Evolutionary conservation across 2,329 filamentous ascomycete species (phyloP).

Genomic region (Nothophaeocryptopus gaeumannii): DNA sequence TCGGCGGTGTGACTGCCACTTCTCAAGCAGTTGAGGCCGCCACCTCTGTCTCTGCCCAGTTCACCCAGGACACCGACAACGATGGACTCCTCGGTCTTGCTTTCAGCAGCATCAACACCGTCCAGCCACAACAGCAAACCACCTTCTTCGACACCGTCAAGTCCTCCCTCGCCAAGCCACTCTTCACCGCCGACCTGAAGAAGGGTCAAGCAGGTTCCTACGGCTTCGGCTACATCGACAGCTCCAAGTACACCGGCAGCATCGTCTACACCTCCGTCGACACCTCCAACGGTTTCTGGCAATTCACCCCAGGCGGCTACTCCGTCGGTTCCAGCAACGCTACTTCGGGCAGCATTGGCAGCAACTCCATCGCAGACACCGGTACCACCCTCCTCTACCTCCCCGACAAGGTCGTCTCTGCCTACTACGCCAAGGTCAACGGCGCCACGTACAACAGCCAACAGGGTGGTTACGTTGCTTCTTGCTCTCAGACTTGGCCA

Average conservation of each 20-base stretch:
- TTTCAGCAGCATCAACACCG: constrained; percentile 60
- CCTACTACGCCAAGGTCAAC: constrained; percentile 59
- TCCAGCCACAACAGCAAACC: constrained; percentile 48
- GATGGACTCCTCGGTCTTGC: constrained; percentile 62
- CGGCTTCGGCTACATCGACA: constrained; percentile 61
- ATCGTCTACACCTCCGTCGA: constrained; percentile 59
- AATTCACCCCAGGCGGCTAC: constrained; percentile 57
- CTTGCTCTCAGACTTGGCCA: constrained; percentile 52
- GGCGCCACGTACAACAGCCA: constrained; percentile 49
- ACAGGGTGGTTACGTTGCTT: constrained; percentile 57
- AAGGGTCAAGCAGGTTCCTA: constrained; percentile 52
- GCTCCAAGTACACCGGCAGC: constrained; percentile 53
- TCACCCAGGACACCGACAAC: constrained; percentile 51
- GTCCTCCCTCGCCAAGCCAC: constrained; percentile 47
- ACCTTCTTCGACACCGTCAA: constrained; percentile 63
- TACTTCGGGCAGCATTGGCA: constrained; percentile 44
- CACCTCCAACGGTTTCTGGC: constrained; percentile 61
- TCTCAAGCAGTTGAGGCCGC: constrained; percentile 66
- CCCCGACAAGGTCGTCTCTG: constrained; percentile 51
- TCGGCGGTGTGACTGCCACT: constrained; percentile 59
- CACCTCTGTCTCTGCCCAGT: constrained; percentile 53
- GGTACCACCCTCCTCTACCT: constrained; percentile 66
- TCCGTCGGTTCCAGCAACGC: constrained; percentile 47
- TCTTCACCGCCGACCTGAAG: constrained; percentile 60
- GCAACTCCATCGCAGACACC: constrained; percentile 64